Evolutionary conservation across 2,329 filamentous ascomycete genomes (phyloP), one percentile per base, ranked within the genome.

Genomic region (Plectosphaerella sp.): DNA sequence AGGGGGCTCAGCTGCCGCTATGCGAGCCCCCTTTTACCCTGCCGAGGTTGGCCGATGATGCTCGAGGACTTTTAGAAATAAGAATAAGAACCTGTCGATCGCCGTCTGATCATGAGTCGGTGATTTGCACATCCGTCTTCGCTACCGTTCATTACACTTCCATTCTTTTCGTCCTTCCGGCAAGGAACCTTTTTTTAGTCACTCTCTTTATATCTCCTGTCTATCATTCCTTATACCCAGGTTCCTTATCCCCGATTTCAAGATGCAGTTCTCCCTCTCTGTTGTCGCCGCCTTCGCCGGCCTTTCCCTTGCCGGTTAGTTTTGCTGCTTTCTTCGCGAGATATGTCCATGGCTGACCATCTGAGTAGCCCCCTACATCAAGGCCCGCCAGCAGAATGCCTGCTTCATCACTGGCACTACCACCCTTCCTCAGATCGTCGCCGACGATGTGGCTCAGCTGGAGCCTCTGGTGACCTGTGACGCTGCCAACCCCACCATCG

Each of bases 391-490:
- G 22, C 20, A 35, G 5, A 62, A 59, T 41, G 68, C 77, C 39
- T 84, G 81, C 71, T 83, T 83, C 69, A 54, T 84, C 14, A 63
- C 82, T 54, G 81, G 81, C 56, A 69, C 64, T 49, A 64, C 67
- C 5, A 64, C 67, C 3, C 76, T 84, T 11, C 81, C 82, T 1
- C 66, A 67, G 7, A 80, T 83, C 59, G 72, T 76, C 14, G 64
- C 69, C 22, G 67, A 72, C 52, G 59, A 67, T 2, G 79, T 73
- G 51, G 64, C 66, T 18, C 57, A 62, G 12, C 66, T 84, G 52
- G 65, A 71, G 52, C 57, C 60, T 45, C 64, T 58, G 37, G 67
- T 84, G 14, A 83, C 77, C 43, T 84, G 81, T 71, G 68, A 72
- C 62, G 59, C 61, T 18, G 64, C 67, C 15, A 60, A 58, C 18